Evolutionary conservation across 257 asterid species (phyloP), one percentile per base, ranked within the genome.

Genomic region (Osmanthus fragrans): DNA sequence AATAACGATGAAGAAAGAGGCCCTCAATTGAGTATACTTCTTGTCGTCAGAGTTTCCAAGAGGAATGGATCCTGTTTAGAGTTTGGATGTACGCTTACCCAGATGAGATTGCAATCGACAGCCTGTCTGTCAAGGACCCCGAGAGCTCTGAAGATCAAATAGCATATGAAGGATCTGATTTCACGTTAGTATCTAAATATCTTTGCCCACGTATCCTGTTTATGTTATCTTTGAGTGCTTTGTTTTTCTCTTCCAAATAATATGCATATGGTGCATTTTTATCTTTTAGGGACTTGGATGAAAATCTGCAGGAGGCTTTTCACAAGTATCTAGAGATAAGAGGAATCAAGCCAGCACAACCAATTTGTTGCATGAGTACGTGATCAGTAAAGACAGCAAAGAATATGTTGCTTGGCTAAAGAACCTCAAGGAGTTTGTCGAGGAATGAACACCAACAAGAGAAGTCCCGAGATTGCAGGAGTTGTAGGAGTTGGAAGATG

Each of bases 291-390:
- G 97, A 93, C 74, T 87, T 96, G 92, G 99, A 96, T 63, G 97
- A 93, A 84, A 93, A 92, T 82, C 82, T 93, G 86, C 98, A 93
- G 91, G 88, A 90, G 86, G 96, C 97, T 47, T 96, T 96, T 88
- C 93, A 85, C 87, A 93, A 93, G 92, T 96, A 93, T 84, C 84
- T 96, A 58, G 97, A 93, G 85, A 84, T 87, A 8, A 85, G 97
- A 84, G 99, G 98, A 78, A 79, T 96, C 74, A n/a, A 87, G 67
- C 93, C 1, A 90, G 91, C 83, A 80, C 92, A 3, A 92, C 97
- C 32, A 92, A 90, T 83, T 92, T 83, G 82, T 89, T 96, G 94
- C 96, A 89, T 0, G 96, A 84, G 73, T 93, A 87, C 83, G 90
- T 96, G 98, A 74, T 92, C 19, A 83, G 84, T 81, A 96, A 96